phyloP scores from a whole-genome alignment of 2,329 filamentous ascomycete species.

The Bipolaris zeicola region DNA sequence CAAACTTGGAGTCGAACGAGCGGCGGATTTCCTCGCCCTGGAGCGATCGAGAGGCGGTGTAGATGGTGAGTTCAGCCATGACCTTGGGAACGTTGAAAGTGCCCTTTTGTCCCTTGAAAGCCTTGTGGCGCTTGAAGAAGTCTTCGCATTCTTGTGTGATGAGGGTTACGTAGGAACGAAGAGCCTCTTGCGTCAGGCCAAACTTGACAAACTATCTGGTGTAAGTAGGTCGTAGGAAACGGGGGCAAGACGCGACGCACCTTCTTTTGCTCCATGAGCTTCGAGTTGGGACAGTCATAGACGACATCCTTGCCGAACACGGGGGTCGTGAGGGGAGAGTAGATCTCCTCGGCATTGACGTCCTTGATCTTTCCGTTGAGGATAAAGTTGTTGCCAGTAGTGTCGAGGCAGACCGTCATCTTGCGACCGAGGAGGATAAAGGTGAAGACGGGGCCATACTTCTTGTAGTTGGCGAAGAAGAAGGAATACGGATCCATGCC shows the following conservation, averaged over 20 bases:
- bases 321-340: conserved; percentile 73
- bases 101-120: conserved; percentile 72
- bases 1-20: conserved; percentile 80
- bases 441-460: conserved; percentile 91
- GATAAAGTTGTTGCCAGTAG: conserved; percentile 86
- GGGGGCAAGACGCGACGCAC: conserved; percentile 52
- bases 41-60: conserved; percentile 83
- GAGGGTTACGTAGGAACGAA: conserved; percentile 77
- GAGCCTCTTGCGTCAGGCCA: conserved; percentile 75
- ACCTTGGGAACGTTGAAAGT: conserved; percentile 73
- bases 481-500: conserved; percentile 93
- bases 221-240: conserved; percentile 10
- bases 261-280: conserved; percentile 97
- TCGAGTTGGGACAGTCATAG: conserved; percentile 88
- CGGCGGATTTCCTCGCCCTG: conserved; percentile 83
- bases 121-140: conserved; percentile 71
- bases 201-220: conserved; percentile 74
- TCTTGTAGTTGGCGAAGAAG: conserved; percentile 73
- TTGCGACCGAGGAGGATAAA: conserved; percentile 88
- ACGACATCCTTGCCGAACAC: conserved; percentile 85
- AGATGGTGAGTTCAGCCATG: conserved; percentile 88
- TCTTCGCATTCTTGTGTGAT: conserved; percentile 75
- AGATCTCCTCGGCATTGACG: conserved; percentile 89
- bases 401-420: conserved; percentile 83
- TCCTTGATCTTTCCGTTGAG: conserved; percentile 90